These are phyloP conservation scores for Rhizopogon vulgaris DNA, from an alignment of 768 basidiomycete genomes.

Conservation along the genomic window DNA sequence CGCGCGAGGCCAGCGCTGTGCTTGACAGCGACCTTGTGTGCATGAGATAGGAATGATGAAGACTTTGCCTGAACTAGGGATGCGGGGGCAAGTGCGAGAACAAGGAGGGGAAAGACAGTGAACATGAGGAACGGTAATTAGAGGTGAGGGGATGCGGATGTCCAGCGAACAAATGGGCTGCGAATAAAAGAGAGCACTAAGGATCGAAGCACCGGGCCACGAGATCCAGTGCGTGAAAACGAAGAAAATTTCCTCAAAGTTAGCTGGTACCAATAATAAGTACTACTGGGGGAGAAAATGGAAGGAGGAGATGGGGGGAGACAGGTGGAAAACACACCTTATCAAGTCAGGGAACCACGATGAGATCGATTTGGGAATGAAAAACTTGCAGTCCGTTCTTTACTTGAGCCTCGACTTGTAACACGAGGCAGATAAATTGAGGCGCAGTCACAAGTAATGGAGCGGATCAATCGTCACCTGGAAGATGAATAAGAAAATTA, in stretches of 20 bases:
- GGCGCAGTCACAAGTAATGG: not conserved
- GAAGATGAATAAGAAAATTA: not conserved
- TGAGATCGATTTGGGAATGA: not conserved
- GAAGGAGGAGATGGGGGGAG: not conserved
- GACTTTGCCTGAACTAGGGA: constrained; percentile 16
- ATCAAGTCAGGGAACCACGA: constrained; percentile 2
- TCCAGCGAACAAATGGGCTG: not conserved
- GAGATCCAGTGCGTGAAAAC: not conserved
- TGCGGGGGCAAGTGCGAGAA: constrained; percentile 24
- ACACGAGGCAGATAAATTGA: constrained; percentile 6
- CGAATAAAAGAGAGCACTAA: constrained; percentile 15
- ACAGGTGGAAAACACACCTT: constrained; percentile 2
- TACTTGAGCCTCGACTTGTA: not conserved
- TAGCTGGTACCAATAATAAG: not conserved
- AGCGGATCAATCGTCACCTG: constrained; percentile 5
- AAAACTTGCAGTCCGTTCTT: not conserved
- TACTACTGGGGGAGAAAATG: not conserved
- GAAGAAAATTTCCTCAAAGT: not conserved
- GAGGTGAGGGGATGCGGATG: not conserved
- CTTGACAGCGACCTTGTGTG: constrained; percentile 49
- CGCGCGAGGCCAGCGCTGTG: constrained; percentile 58
- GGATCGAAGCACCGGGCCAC: constrained; percentile 4
- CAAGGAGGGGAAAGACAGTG: constrained; percentile 22
- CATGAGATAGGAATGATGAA: constrained; percentile 31
- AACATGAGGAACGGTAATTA: constrained; percentile 13